phyloP scores from a whole-genome alignment of 805 yeast species.

The Hanseniaspora nectarophila region DNA sequence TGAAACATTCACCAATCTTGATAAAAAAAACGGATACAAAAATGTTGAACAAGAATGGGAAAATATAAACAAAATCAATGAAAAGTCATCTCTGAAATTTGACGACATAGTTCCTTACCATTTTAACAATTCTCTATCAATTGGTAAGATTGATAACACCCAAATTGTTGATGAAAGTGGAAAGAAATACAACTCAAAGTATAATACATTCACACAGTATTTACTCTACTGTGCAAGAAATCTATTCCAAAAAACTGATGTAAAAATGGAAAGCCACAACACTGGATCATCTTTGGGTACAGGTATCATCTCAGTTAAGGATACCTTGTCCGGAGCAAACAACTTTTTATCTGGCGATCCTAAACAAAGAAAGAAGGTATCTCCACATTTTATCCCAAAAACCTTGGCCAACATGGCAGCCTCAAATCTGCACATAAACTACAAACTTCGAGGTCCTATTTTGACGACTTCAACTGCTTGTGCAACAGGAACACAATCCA shows the following conservation, averaged over 20 bases:
- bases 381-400: constrained; percentile 79
- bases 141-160: background rate
- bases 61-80: constrained; percentile 1
- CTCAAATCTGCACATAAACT: constrained; percentile 73
- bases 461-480: constrained; percentile 91
- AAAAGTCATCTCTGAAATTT: background rate
- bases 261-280: background rate
- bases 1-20: background rate
- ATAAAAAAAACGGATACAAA: background rate
- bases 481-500: constrained; percentile 88
- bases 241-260: background rate
- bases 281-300: constrained; percentile 13
- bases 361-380: constrained; percentile 41
- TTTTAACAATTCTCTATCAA: background rate
- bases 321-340: constrained; percentile 1
- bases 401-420: constrained; percentile 86
- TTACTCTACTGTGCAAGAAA: constrained; percentile 1
- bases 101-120: constrained; percentile 7
- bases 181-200: background rate
- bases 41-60: background rate
- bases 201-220: constrained; percentile 8
- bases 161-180: background rate
- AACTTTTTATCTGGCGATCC: background rate
- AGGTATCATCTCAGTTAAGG: constrained; percentile 11
- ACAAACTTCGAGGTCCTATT: constrained; percentile 70